Evolutionary conservation across 768 basidiomycete genomes (phyloP).

Genomic region (Naematelia encephala): DNA sequence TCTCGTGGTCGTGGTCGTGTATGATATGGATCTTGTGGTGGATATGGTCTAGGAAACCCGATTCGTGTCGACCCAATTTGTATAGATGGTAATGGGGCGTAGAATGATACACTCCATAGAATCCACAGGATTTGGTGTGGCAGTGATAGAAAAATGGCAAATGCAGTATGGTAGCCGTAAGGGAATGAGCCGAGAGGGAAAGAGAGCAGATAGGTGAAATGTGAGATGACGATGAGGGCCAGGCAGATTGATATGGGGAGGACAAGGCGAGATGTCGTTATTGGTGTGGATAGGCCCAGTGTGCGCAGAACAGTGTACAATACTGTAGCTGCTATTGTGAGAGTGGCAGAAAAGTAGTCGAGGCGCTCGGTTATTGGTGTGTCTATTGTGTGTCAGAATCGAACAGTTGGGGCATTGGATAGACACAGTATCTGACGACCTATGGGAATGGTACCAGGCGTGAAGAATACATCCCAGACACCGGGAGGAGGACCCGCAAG

Average conservation of each 20-base stretch:
- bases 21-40: constrained; percentile 36
- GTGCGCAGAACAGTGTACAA: constrained; percentile 74
- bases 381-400: too few relatives aligned
- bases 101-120: constrained; percentile 57
- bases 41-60: constrained; percentile 56
- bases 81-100: constrained; percentile 54
- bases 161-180: constrained; percentile 86
- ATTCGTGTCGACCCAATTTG: constrained; percentile 54
- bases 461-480: too few relatives aligned
- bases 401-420: too few relatives aligned
- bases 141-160: constrained; percentile 73
- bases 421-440: too few relatives aligned
- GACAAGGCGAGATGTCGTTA: constrained; percentile 17
- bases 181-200: constrained; percentile 70
- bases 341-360: constrained; percentile 92
- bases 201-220: constrained; percentile 73
- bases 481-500: too few relatives aligned
- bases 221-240: constrained; percentile 62
- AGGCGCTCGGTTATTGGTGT: constrained; percentile 75
- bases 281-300: constrained; percentile 65
- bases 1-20: constrained; percentile 15
- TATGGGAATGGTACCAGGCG: too few relatives aligned
- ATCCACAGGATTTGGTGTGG: constrained; percentile 80
- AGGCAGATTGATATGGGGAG: constrained; percentile 42
- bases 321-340: constrained; percentile 75